Base-by-base conservation (phyloP, 164 flowering plant species). In the Houttuynia cordata region DNA sequence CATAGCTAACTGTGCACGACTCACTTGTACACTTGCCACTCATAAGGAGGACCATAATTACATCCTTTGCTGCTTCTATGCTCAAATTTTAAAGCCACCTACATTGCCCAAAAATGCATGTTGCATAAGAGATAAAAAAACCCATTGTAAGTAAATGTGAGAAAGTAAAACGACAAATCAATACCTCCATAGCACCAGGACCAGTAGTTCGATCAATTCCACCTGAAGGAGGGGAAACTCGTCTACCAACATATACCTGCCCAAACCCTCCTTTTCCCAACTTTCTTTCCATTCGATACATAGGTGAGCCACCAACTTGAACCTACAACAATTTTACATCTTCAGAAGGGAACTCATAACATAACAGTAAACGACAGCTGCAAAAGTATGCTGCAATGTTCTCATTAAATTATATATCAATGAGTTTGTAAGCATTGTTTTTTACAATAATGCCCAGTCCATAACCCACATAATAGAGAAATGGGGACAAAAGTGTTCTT, bases 241-340 rank as follows among this genome's bases (percentile, higher is more conserved):
- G 79, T 4, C 87, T 78, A 22, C 97, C 97, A 69, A 88, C 90
- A 76, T 84, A 86, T 0, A 90, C 97, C 68, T 90, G 97, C 19
- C 97, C 95, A 75, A 87, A 90, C 8, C 96, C 97, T 64, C 97
- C 96, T 70, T 88, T 91, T 4, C 97, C 97, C 19, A 88, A 73
- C 73, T 88, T 88, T 66, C 71, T 83, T 12, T 86, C 97, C 60
- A 81, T 62, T 71, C 58, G 74, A 66, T 88, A 88, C 24, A 65
- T 4, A 34, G 97, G 96, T 19, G 94, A 88, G 67, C 81, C 78
- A 59, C 90, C 94, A 57, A 93, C 94, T 64, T 79, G 83, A 14
- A 93, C 88, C 98, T 93, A 89, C 68, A 77, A 45, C 57, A 65
- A 37, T 50, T 45, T 12, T 30, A 30, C 37, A 2, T 30, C 37